phyloP scores from a whole-genome alignment of 2,329 filamentous ascomycete species.

The Aspergillus sp. region DNA sequence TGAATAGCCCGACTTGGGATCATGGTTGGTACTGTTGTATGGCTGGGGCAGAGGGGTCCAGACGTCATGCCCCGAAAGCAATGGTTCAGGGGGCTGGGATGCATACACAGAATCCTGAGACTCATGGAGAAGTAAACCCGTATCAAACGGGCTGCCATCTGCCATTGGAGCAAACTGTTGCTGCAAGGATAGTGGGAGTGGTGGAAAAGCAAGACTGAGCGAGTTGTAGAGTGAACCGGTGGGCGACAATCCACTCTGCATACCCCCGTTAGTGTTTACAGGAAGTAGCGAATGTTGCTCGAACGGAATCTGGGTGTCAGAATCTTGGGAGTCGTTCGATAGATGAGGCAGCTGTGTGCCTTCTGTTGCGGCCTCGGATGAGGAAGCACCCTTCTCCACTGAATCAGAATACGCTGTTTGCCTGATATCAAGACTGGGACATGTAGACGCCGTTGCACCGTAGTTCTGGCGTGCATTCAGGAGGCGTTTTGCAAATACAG shows the following conservation, averaged over 20 bases:
- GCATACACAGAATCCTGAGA: neutral
- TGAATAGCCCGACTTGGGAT: too few relatives aligned
- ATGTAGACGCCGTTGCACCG: neutral
- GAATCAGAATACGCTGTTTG: slow-evolving; percentile 20
- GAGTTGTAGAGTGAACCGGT: neutral
- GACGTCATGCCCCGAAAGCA: too few relatives aligned
- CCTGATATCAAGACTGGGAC: slow-evolving; percentile 17
- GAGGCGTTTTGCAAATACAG: slow-evolving; percentile 19
- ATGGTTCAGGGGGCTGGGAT: neutral
- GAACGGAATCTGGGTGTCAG: neutral
- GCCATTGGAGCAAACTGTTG: neutral
- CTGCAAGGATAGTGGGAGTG: slow-evolving; percentile 16
- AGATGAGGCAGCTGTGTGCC: neutral
- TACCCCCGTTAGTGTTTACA: neutral
- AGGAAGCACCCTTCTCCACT: slow-evolving; percentile 6
- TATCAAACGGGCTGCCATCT: neutral
- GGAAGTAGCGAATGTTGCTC: neutral
- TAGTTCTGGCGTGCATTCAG: slow-evolving; percentile 11
- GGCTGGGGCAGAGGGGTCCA: too few relatives aligned
- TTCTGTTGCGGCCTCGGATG: neutral
- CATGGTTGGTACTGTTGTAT: too few relatives aligned
- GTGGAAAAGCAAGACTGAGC: slow-evolving; percentile 17
- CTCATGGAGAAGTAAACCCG: neutral
- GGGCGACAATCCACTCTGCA: neutral
- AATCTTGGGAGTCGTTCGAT: too few relatives aligned